Conservation (phyloP, 139 green algal species). For the Closterium sp. region DNA sequence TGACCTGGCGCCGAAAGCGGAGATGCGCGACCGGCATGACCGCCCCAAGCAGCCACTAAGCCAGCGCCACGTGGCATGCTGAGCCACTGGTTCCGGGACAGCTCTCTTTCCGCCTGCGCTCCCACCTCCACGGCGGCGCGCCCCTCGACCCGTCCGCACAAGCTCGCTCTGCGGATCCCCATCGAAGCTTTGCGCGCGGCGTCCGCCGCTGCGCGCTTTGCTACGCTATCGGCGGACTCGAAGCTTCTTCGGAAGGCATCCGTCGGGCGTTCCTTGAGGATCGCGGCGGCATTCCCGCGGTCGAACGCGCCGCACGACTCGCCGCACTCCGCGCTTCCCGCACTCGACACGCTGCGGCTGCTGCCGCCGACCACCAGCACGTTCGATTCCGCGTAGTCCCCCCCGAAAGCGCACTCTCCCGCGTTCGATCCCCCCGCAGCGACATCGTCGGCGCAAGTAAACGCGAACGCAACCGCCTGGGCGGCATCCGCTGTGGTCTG, state of each 20-base stretch:
- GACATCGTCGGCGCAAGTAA: not conserved
- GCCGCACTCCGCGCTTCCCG: not conserved
- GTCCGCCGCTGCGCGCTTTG: not conserved
- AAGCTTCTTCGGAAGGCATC: not conserved
- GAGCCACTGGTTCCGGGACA: not conserved
- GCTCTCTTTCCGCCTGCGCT: not conserved
- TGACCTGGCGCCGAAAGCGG: not conserved
- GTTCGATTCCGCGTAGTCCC: not conserved
- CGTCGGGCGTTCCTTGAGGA: not conserved
- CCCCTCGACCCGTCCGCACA: not conserved
- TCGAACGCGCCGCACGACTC: not conserved
- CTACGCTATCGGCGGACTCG: not conserved
- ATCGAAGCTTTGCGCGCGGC: not conserved
- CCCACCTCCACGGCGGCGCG: not conserved
- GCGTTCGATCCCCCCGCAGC: not conserved
- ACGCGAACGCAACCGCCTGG: no score
- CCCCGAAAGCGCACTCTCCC: not conserved
- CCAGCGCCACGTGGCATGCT: not conserved
- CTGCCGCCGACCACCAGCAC: not conserved
- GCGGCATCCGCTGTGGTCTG: no score
- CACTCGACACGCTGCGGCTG: not conserved
- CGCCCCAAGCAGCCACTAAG: not conserved
- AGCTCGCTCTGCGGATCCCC: not conserved
- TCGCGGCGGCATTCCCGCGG: not conserved
- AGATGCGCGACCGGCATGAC: not conserved